Base-by-base conservation (phyloP, 1,284 basidiomycete genomes). In the Cutaneotrichosporon spelunceum region DNA sequence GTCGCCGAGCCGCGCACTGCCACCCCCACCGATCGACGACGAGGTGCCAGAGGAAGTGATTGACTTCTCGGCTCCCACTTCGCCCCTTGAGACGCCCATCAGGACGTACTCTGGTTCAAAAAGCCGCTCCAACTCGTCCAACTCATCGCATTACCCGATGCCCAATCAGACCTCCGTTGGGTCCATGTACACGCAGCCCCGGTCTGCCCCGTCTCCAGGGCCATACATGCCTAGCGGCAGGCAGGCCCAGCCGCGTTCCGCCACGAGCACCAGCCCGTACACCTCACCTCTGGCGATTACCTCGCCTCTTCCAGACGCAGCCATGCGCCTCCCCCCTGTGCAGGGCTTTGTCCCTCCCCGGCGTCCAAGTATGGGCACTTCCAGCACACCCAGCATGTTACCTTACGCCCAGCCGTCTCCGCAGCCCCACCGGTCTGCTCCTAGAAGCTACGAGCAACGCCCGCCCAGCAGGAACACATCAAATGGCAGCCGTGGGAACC, bases 41-140 rank as follows among this genome's bases (percentile, higher is more conserved):
- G 53, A 55, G 36, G 23, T 44, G 13, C 23, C 23, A 23, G 42
- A 23, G n/a, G 47, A 57, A 3, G 54, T 56, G 4, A 62, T 58
- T 13, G 61, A 57, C 56, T 62, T 58, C 44, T 42, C 60, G 2
- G 44, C 56, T n/a, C 44, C 52, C 16, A 50, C 49, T 1, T 42
- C 39, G 39, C 39, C 39, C 9, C 39, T 42, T 3, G 39, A 42
- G 39, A 19, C 39, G 39, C 39, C 39, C 39, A 42, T 42, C 39
- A 42, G 4, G 39, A 16, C 39, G 39, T 42, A 42, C 39, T 42
- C 39, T 16, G 39, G 39, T 0, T n/a, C 39, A 8, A 42, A 42
- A 19, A 42, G 39, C 19, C 39, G 39, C 19, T 42, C 39, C 4
- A 42, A 42, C 39, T 42, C 39, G 19, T 1, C 39, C 39, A n/a